These are phyloP conservation scores for Saprolegnia diclina DNA, from an alignment of 352 stramenopile genomes.

Conservation along the genomic window DNA sequence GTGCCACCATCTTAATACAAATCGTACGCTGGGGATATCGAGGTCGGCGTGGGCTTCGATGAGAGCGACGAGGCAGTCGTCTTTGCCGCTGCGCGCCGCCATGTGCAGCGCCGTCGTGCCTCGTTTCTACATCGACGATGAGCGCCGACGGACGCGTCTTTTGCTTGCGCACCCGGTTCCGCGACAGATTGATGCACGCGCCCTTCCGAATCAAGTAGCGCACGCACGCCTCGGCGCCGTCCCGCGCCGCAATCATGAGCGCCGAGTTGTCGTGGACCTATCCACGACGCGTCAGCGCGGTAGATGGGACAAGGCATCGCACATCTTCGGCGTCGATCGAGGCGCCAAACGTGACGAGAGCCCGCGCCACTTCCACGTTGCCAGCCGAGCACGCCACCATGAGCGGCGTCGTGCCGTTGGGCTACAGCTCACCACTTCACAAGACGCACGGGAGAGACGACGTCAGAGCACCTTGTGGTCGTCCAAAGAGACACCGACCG, in stretches of 20 bases:
- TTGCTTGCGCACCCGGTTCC: slow-evolving; percentile 55
- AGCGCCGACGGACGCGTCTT: background rate
- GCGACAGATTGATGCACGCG: slow-evolving; percentile 71
- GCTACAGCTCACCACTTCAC: slow-evolving; percentile 33
- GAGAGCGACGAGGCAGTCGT: slow-evolving; percentile 68
- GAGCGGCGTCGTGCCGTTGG: slow-evolving; percentile 66
- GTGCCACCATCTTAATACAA: too few species aligned
- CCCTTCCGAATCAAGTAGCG: slow-evolving; percentile 74
- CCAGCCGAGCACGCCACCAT: slow-evolving; percentile 82
- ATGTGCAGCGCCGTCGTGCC: slow-evolving; percentile 80
- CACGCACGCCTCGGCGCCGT: slow-evolving; percentile 56
- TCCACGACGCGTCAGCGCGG: background rate
- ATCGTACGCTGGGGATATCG: slow-evolving; percentile 72
- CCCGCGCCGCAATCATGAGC: slow-evolving; percentile 72
- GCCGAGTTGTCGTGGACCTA: slow-evolving; percentile 79
- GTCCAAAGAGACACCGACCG: slow-evolving; percentile 70
- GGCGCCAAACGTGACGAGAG: slow-evolving; percentile 78
- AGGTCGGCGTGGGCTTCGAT: slow-evolving; percentile 59
- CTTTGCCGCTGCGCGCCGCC: slow-evolving; percentile 60
- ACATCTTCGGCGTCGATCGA: slow-evolving; percentile 76
- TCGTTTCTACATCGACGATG: slow-evolving; percentile 41
- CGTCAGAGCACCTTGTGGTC: slow-evolving; percentile 59
- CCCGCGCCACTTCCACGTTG: slow-evolving; percentile 77
- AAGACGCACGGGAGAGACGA: background rate
- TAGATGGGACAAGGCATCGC: background rate